phyloP scores from a whole-genome alignment of 2,329 filamentous ascomycete species.

The Claviceps arundinis region DNA sequence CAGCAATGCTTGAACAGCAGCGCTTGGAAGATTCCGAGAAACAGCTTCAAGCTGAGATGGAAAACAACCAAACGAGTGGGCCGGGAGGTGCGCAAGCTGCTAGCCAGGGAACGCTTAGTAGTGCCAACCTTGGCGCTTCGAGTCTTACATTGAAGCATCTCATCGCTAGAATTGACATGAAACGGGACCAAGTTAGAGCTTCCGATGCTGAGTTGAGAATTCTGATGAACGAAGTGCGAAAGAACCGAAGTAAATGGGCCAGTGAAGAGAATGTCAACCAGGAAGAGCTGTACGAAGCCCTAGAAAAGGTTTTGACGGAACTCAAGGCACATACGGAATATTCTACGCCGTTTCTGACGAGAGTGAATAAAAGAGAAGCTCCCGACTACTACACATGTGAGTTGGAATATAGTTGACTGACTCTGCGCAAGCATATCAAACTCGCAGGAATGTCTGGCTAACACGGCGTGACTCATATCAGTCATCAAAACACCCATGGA shows the following conservation, averaged over 20 bases:
- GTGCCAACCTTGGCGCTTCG: slow-evolving; percentile 86
- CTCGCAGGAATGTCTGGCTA: not conserved
- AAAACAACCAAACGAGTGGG: slow-evolving; percentile 39
- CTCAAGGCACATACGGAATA: slow-evolving; percentile 96
- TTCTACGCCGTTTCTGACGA: slow-evolving; percentile 85
- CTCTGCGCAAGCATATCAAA: not conserved
- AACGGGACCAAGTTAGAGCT: slow-evolving; percentile 77
- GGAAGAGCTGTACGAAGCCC: slow-evolving; percentile 91
- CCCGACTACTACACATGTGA: slow-evolving; percentile 88
- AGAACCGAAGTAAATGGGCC: slow-evolving; percentile 97
- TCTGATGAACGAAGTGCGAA: slow-evolving; percentile 92
- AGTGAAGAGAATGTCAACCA: slow-evolving; percentile 96
- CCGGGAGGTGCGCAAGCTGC: slow-evolving; percentile 36
- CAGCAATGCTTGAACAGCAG: slow-evolving; percentile 96
- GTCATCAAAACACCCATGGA: slow-evolving; percentile 98
- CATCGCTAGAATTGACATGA: slow-evolving; percentile 87
- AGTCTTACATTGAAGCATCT: slow-evolving; percentile 94
- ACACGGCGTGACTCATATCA: slow-evolving; percentile 21
- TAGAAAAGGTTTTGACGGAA: slow-evolving; percentile 93
- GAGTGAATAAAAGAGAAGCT: slow-evolving; percentile 93
- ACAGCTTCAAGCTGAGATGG: slow-evolving; percentile 91
- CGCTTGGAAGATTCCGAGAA: slow-evolving; percentile 93
- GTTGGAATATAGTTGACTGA: slow-evolving; percentile 16
- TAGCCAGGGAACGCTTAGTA: slow-evolving; percentile 81
- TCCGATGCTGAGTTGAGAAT: slow-evolving; percentile 86